These are phyloP conservation scores for Endotrypanum monterogeii DNA, from an alignment of 208 protist species.

Conservation along the genomic window DNA sequence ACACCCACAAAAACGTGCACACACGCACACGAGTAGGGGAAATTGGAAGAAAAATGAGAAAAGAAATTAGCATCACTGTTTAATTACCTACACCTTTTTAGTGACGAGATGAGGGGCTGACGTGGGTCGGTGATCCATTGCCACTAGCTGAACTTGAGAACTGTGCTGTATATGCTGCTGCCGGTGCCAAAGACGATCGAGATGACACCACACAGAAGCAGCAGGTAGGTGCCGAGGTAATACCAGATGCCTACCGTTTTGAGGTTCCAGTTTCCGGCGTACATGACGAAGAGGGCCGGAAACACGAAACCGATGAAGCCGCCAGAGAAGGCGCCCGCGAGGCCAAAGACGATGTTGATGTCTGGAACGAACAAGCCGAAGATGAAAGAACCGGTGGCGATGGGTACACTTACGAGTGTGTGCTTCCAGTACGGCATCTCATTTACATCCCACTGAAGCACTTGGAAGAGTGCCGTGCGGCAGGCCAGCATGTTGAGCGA, in stretches of 20 bases:
- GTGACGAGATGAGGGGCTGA: no score
- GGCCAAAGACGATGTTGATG: conserved; percentile 58
- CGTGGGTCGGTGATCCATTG: background rate
- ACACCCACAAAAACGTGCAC: no score
- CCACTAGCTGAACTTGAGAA: background rate
- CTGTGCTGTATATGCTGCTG: conserved; percentile 21
- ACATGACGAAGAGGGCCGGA: conserved; percentile 66
- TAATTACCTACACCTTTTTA: no score
- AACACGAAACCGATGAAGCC: conserved; percentile 65
- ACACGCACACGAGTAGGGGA: background rate
- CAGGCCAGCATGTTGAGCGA: conserved; percentile 47
- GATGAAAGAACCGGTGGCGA: conserved; percentile 45
- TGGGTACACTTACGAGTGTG: conserved; percentile 32
- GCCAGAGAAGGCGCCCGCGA: conserved; percentile 56
- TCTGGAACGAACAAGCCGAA: conserved; percentile 48
- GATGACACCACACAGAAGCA: conserved; percentile 59
- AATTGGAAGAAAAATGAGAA: no score
- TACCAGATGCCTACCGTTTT: conserved; percentile 31
- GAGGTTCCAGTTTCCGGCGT: conserved; percentile 39
- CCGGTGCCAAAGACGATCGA: conserved; percentile 57
- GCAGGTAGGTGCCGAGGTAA: conserved; percentile 47
- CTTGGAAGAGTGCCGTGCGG: conserved; percentile 41
- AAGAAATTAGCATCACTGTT: no score
- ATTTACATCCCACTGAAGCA: conserved; percentile 48
- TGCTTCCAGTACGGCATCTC: conserved; percentile 57